A percentile compares a stretch with the other conserved stretches of the same genome.
These are phyloP conservation scores for Manihot esculenta DNA, from an alignment of 441 rosid species.

Conservation along the genomic window DNA sequence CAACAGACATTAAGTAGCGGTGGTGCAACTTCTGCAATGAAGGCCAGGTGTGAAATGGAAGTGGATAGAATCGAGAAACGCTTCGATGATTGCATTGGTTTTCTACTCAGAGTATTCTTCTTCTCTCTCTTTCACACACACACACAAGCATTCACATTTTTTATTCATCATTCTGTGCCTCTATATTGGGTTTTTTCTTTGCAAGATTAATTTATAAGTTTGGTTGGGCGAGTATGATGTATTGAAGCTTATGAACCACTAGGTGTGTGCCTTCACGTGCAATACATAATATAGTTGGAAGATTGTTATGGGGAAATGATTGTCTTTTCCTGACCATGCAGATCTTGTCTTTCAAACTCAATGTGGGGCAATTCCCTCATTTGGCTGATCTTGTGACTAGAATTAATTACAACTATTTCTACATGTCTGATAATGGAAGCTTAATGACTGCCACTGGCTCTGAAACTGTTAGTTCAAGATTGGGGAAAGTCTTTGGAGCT, in stretches of 20 bases:
- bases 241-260: not conserved
- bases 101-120: constrained; percentile 78
- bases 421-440: constrained; percentile 86
- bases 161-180: not conserved
- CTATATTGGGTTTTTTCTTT: not conserved
- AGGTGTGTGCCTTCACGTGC: not conserved
- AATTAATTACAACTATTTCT: constrained; percentile 88
- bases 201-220: not conserved
- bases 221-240: not conserved
- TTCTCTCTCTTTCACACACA: not conserved
- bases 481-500: constrained; percentile 32
- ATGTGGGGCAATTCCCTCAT: constrained; percentile 92
- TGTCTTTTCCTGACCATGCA: constrained; percentile 24
- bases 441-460: constrained; percentile 56
- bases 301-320: not conserved
- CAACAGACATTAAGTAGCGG: constrained; percentile 81
- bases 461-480: constrained; percentile 42
- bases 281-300: not conserved
- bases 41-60: constrained; percentile 82
- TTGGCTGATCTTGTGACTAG: constrained; percentile 88
- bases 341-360: constrained; percentile 87
- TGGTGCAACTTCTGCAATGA: constrained; percentile 76
- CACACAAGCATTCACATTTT: not conserved
- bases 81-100: constrained; percentile 85
- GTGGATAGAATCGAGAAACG: constrained; percentile 80